Conservation (phyloP, 1,284 basidiomycete species). For the Leucoagaricus sp. region DNA sequence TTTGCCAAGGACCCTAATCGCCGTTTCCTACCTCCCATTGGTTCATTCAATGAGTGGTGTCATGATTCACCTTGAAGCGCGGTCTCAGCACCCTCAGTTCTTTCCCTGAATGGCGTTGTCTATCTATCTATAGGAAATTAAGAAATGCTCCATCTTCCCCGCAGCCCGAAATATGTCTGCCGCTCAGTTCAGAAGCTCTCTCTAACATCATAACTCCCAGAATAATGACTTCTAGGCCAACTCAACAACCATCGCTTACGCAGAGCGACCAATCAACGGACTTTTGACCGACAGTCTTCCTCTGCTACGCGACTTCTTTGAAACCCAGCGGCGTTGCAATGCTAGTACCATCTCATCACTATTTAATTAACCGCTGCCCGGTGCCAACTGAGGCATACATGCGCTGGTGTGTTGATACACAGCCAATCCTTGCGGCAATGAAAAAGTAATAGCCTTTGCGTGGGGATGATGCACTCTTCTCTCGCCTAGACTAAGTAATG, state of each 20-base stretch:
- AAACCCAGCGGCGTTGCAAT: constrained; percentile 4
- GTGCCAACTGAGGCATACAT: not conserved
- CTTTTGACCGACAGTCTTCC: not conserved
- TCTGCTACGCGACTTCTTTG: not conserved
- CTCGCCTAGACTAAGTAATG: no score
- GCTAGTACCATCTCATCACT: not conserved
- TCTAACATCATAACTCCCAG: no score
- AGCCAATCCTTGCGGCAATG: not conserved
- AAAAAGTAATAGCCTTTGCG: not conserved
- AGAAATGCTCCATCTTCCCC: not conserved
- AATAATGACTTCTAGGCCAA: no score
- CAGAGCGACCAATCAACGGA: not conserved
- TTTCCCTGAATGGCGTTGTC: not conserved
- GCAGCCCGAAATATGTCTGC: no score
- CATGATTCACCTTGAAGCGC: not conserved
- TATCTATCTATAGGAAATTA: constrained; percentile 3
- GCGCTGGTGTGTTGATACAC: not conserved
- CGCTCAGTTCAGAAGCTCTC: not conserved
- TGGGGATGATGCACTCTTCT: no score
- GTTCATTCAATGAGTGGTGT: not conserved
- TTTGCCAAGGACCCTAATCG: not conserved
- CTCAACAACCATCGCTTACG: not conserved
- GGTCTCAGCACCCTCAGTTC: not conserved
- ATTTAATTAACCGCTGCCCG: not conserved
- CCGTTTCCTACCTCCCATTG: not conserved